A percentile compares a stretch with the other conserved stretches of the same genome.
Evolutionary conservation across 2,329 filamentous ascomycete genomes (phyloP).

Genomic region (Fusarium gaditjirri): DNA sequence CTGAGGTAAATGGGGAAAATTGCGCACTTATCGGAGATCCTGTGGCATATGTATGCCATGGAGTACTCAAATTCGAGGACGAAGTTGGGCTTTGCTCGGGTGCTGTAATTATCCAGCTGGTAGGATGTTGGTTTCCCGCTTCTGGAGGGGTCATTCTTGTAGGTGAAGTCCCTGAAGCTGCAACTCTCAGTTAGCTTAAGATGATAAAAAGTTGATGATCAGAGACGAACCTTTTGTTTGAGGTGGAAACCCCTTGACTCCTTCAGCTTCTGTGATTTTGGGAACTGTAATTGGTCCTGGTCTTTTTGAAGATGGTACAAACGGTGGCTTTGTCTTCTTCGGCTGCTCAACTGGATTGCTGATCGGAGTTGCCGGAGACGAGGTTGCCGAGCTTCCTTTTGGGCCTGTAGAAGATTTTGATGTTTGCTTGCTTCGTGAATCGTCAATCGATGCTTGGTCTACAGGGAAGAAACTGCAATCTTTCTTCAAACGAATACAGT

Average conservation of each 20-base stretch:
- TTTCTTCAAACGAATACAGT: slow-evolving; percentile 94
- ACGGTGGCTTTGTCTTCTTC: slow-evolving; percentile 49
- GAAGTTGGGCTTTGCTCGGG: slow-evolving; percentile 52
- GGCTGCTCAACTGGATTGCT: slow-evolving; percentile 56
- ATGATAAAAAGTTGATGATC: slow-evolving; percentile 30
- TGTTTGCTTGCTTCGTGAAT: slow-evolving; percentile 56
- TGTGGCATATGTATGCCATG: slow-evolving; percentile 62
- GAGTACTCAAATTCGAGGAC: slow-evolving; percentile 56
- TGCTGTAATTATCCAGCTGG: slow-evolving; percentile 60
- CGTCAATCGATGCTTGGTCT: slow-evolving; percentile 73
- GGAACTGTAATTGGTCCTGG: slow-evolving; percentile 58
- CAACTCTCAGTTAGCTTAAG: slow-evolving; percentile 3
- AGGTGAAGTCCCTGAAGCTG: slow-evolving; percentile 27
- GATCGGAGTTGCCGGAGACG: slow-evolving; percentile 59
- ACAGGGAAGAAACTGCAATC: slow-evolving; percentile 94
- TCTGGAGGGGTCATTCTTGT: slow-evolving; percentile 20
- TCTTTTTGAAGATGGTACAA: slow-evolving; percentile 57
- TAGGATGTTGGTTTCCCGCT: slow-evolving; percentile 52
- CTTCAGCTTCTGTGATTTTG: slow-evolving; percentile 53
- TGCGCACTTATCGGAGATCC: slow-evolving; percentile 63
- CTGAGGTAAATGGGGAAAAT: slow-evolving; percentile 61
- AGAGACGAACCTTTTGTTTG: slow-evolving; percentile 54
- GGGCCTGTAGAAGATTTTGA: slow-evolving; percentile 53
- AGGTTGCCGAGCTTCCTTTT: slow-evolving; percentile 58
- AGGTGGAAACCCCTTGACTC: slow-evolving; percentile 51